A percentile compares a stretch with the other conserved stretches of the same genome.
These are phyloP conservation scores for Olyra latifolia DNA, from an alignment of 176 grass and related monocot species.

Conservation along the genomic window DNA sequence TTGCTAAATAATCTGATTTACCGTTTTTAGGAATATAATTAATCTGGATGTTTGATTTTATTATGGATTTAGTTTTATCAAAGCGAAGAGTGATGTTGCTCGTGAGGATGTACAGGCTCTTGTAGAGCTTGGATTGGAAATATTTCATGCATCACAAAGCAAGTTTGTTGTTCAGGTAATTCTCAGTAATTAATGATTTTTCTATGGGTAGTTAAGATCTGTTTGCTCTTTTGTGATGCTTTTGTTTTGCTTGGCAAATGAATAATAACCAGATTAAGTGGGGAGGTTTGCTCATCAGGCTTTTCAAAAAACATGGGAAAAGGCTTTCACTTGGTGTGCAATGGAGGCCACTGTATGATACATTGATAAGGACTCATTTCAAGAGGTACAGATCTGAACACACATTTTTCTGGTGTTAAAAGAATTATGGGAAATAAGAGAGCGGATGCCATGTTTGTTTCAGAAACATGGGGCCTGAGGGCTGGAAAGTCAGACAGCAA, in stretches of 20 bases:
- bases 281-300: constrained; percentile 66
- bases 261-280: constrained; percentile 79
- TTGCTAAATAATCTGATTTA: constrained; percentile 17
- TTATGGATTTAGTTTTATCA: constrained; percentile 66
- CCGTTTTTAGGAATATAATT: constrained; percentile 1
- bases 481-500: constrained; percentile 82
- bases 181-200: not conserved
- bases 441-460: constrained; percentile 23
- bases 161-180: constrained; percentile 94
- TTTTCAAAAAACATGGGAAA: constrained; percentile 84
- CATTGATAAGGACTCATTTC: constrained; percentile 88
- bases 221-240: constrained; percentile 24
- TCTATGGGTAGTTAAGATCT: constrained; percentile 19
- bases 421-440: constrained; percentile 3
- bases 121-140: constrained; percentile 72
- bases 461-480: constrained; percentile 98
- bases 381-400: constrained; percentile 59
- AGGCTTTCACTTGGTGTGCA: constrained; percentile 65
- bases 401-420: constrained; percentile 1
- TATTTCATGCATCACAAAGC: constrained; percentile 84
- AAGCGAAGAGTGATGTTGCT: constrained; percentile 93
- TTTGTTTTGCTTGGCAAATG: constrained; percentile 32
- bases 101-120: constrained; percentile 65
- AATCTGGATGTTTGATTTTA: constrained; percentile 18
- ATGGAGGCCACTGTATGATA: constrained; percentile 92